Evolutionary conservation across 352 stramenopile species (phyloP).

Genomic region (Globisporangium apiculatum): DNA sequence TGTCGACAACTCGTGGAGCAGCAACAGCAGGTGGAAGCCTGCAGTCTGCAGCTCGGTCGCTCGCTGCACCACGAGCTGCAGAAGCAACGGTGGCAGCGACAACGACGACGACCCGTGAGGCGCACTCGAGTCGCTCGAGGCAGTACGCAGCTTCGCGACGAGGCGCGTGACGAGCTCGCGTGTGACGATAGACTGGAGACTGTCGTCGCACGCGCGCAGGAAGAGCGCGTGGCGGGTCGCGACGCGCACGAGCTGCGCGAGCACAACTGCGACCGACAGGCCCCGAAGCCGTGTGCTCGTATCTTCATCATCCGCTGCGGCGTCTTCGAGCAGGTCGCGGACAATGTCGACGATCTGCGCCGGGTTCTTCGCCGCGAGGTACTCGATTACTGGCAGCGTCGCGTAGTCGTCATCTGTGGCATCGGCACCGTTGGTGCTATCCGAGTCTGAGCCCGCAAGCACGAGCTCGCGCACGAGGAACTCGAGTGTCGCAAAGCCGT

Average conservation of each 20-base stretch:
- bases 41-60: conserved; percentile 32
- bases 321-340: conserved; percentile 28
- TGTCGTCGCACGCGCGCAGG: conserved; percentile 41
- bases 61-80: conserved; percentile 24
- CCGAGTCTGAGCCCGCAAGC: background rate
- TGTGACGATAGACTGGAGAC: conserved; percentile 58
- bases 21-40: conserved; percentile 35
- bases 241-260: conserved; percentile 27
- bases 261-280: conserved; percentile 4
- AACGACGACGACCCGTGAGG: conserved; percentile 2
- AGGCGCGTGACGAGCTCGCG: conserved; percentile 32
- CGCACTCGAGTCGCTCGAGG: background rate
- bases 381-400: conserved; percentile 31
- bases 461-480: conserved; percentile 38
- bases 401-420: background rate
- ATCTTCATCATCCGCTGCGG: background rate
- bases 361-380: conserved; percentile 25
- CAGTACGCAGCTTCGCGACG: conserved; percentile 13
- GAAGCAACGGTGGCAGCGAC: conserved; percentile 10
- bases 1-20: conserved; percentile 29
- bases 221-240: conserved; percentile 25
- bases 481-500: conserved; percentile 35
- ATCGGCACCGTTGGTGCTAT: background rate
- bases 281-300: background rate
- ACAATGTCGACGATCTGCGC: conserved; percentile 47